These are phyloP conservation scores for Cyamopsis tetragonoloba DNA, from an alignment of 306 rosid species.

Conservation along the genomic window DNA sequence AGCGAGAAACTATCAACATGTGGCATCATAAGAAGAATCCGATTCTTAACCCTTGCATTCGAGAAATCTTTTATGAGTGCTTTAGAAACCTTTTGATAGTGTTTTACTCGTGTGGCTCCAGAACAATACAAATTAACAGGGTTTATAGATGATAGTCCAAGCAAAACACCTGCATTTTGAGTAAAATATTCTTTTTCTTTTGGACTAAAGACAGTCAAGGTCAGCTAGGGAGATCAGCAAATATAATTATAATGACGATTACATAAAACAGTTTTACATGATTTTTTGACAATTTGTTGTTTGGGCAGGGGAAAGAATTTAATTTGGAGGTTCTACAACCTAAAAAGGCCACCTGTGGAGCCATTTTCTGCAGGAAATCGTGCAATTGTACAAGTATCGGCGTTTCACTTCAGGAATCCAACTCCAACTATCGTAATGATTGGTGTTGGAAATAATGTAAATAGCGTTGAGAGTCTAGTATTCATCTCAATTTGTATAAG, in stretches of 20 bases:
- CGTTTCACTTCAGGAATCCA: conserved; percentile 21
- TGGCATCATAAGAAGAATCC: not conserved
- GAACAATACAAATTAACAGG: not conserved
- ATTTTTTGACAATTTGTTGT: conserved; percentile 9
- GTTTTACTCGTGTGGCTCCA: not conserved
- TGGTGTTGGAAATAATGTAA: no score
- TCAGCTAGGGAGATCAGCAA: conserved; percentile 3
- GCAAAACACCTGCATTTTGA: not conserved
- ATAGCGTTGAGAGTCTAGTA: no score
- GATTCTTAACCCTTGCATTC: not conserved
- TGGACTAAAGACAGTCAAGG: not conserved
- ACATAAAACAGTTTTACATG: conserved; percentile 30
- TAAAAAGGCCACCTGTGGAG: conserved; percentile 34
- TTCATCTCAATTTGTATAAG: no score
- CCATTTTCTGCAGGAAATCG: conserved; percentile 37
- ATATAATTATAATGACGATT: conserved; percentile 14
- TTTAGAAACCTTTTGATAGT: not conserved
- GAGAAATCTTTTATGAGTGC: not conserved
- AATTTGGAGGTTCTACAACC: conserved; percentile 35
- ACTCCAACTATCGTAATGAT: conserved; percentile 18
- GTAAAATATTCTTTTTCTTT: not conserved
- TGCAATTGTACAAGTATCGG: conserved; percentile 17
- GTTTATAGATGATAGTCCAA: not conserved
- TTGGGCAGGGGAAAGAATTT: conserved; percentile 29
- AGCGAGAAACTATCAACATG: not conserved